Evolutionary conservation across 208 protist species (phyloP), one percentile per base, ranked within the genome.

Genomic region (Herpetomonas tarakana): DNA sequence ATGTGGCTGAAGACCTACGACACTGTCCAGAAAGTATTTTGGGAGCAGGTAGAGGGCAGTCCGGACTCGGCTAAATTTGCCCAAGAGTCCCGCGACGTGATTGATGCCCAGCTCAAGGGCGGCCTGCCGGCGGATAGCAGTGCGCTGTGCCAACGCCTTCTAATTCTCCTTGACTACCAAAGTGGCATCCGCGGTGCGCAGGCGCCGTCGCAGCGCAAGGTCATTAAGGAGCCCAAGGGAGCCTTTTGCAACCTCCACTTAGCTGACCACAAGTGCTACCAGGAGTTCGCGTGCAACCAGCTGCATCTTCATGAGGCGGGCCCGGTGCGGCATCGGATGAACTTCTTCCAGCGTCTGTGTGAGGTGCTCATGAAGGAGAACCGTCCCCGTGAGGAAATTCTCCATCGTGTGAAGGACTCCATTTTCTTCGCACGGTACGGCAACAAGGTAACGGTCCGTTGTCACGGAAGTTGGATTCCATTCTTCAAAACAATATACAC

Each of bases 401-500:
- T 83, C 3, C 74, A 80, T 44, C 73, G 87, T 14, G 74, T 91
- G 44, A 91, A 90, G 54, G 87, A 94, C 68, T 94, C 87, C 18
- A 82, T 91, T 30, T 91, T 94, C 54, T 94, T 91, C 57, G 87
- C 87, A 0, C 73, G 84, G 14, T 94, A 91, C 68, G 87, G 87
- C 30, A 94, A 94, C 56, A 94, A 91, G 49, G 87, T 94, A 2
- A 94, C 87, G 2, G 87, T 94, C 21, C 75, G 82, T 2, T 94
- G 71, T 52, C 73, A 85, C 69, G 79, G 76, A 22, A 88, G 62
- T 57, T 89, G 80, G 77, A 86, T 91, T 77, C 87, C 87, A 1
- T 94, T 94, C 57, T 94, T 94, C 54, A 94, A 94, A 61, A 94
- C 87, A 3, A 24, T 91, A 6, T 94, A 90, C 67, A 94, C 87